Conservation (phyloP, 176 grass and related monocot genomes). For the Bonia amplexicaulis region DNA sequence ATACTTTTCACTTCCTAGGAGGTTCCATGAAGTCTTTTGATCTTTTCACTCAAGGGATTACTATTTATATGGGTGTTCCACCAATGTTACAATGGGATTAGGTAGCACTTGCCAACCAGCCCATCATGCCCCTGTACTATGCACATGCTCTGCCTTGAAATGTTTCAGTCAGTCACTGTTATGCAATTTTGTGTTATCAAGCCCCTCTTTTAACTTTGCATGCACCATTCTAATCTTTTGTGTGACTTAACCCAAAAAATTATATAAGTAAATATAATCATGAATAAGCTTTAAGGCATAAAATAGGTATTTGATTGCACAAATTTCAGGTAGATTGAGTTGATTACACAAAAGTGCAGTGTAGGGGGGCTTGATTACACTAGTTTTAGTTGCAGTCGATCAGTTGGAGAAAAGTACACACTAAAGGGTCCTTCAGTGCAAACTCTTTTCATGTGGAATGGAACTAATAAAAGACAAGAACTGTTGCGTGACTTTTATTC, state of each 20-base stretch:
- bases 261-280: neutral
- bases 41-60: neutral
- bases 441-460: neutral
- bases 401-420: neutral
- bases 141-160: neutral
- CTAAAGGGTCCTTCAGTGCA: neutral
- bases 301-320: neutral
- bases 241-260: neutral
- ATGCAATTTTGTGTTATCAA: neutral
- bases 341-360: neutral
- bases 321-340: neutral
- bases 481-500: slow-evolving; percentile 12
- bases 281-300: slow-evolving; percentile 13
- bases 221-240: neutral
- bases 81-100: neutral
- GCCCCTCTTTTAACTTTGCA: neutral
- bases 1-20: neutral
- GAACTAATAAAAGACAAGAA: neutral
- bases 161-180: neutral
- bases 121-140: neutral
- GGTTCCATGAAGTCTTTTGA: neutral
- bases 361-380: neutral
- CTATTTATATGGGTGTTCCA: neutral
- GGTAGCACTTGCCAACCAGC: neutral
- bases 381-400: neutral